Evolutionary conservation across 73 alveolate genomes (phyloP).

Genomic region (Tetrahymena thermophila): DNA sequence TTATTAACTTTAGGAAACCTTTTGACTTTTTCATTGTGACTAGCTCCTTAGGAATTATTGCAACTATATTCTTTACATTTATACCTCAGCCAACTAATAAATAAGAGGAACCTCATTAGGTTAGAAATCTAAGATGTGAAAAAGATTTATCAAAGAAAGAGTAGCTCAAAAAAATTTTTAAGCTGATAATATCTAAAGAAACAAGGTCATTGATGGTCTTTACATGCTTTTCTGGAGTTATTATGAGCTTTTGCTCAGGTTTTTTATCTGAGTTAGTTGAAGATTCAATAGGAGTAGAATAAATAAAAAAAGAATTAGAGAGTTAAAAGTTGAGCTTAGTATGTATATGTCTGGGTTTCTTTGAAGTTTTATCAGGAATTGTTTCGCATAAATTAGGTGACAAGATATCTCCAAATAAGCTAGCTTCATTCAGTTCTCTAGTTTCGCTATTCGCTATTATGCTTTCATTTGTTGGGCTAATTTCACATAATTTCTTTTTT

Average conservation of each 20-base stretch:
- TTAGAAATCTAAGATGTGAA: neutral
- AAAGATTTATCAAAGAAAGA: neutral
- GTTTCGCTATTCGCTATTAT: neutral
- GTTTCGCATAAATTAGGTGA: neutral
- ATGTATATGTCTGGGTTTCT: neutral
- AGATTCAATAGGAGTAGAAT: neutral
- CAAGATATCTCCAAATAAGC: neutral
- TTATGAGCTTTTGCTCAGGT: neutral
- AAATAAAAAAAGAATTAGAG: neutral
- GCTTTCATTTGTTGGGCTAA: neutral
- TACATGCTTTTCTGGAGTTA: neutral
- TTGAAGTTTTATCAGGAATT: neutral
- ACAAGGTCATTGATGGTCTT: neutral
- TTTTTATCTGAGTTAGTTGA: neutral
- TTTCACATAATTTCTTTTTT: neutral
- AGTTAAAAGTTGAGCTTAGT: neutral
- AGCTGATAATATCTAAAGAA: neutral
- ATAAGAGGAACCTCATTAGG: neutral
- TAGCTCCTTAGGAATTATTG: neutral
- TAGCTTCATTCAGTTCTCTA: neutral
- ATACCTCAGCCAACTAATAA: neutral
- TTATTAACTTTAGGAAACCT: neutral
- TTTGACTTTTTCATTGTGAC: neutral
- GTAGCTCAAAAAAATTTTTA: neutral
- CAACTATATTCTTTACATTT: neutral